Evolutionary conservation across 305 asterid genomes (phyloP).

Genomic region (Solanum hybrid): DNA sequence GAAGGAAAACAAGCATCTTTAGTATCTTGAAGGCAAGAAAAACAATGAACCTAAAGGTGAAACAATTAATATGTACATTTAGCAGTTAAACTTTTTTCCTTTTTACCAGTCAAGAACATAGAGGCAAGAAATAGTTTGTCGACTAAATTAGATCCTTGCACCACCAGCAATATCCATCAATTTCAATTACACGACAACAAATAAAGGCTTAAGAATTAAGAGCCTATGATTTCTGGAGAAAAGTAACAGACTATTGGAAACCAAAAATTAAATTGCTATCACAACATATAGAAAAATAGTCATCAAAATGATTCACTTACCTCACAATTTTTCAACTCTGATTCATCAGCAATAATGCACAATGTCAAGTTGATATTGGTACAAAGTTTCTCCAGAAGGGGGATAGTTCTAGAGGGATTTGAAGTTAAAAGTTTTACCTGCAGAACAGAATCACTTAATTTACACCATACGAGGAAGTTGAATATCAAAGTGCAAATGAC

Average conservation of each 20-base stretch:
- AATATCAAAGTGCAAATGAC: conserved; percentile 16
- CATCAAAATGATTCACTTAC: conserved; percentile 24
- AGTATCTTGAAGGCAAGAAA: not conserved
- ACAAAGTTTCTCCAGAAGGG: conserved; percentile 48
- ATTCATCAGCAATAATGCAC: conserved; percentile 64
- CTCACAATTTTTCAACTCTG: conserved; percentile 48
- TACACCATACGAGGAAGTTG: conserved; percentile 4
- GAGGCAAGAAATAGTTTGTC: not conserved
- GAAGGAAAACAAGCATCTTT: not conserved
- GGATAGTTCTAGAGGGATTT: conserved; percentile 23
- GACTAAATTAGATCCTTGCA: not conserved
- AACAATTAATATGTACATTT: not conserved
- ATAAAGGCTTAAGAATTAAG: not conserved
- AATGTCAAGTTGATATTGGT: conserved; percentile 41
- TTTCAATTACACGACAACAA: not conserved
- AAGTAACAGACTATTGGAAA: not conserved
- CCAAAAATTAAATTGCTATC: not conserved
- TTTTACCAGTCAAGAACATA: not conserved
- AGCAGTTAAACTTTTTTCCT: not conserved
- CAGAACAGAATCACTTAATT: conserved; percentile 15
- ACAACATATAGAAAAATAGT: not conserved
- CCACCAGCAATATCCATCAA: not conserved
- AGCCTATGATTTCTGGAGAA: not conserved
- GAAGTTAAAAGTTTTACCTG: conserved; percentile 47
- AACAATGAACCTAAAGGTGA: not conserved